Evolutionary conservation across 2,329 filamentous ascomycete genomes (phyloP), one percentile per base, ranked within the genome.

Genomic region (Phaeoacremonium minimum): DNA sequence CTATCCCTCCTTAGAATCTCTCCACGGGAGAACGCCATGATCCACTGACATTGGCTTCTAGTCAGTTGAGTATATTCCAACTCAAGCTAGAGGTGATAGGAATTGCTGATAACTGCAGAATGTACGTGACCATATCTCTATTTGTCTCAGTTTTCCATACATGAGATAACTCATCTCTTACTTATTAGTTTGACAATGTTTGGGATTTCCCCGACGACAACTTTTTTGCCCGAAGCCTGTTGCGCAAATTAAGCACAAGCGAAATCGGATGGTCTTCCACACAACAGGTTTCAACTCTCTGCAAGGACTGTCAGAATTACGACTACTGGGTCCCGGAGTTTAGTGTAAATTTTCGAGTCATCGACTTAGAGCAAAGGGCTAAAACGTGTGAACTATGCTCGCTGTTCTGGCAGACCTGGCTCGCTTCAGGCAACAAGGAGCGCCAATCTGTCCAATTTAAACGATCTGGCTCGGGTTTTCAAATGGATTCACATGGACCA

Each of bases 371-470:
- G 22, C 9, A 26, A n/a, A 9, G 22, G n/a, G 9, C 22, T 3
- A 26, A 26, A 26, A n/a, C 22, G 9, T 43, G 40, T 19, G 38
- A 37, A 12, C 16, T 4, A 35, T 44, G 15, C 26, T 3, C 22
- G 9, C 22, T 26, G 2, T 26, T 26, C 22, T 26, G 2, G 22
- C 9, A 26, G 2, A 26, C n/a, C n/a, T n/a, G n/a, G n/a, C n/a
- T 3, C 9, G 22, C 22, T 26, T n/a, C 9, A 26, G 9, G 22
- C 9, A 26, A 26, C n/a, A 9, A 9, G 9, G 22, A 2, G 2
- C 2, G 9, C 22, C 2, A 9, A 26, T 26, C 22, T n/a, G 2
- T n/a, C n/a, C n/a, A n/a, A n/a, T n/a, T n/a, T n/a, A 26, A 9
- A 26, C 22, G 22, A 26, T 26, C 2, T 2, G 22, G 22, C n/a